These are phyloP conservation scores for Aegle marmelos DNA, from an alignment of 345 rosid species.

Conservation along the genomic window DNA sequence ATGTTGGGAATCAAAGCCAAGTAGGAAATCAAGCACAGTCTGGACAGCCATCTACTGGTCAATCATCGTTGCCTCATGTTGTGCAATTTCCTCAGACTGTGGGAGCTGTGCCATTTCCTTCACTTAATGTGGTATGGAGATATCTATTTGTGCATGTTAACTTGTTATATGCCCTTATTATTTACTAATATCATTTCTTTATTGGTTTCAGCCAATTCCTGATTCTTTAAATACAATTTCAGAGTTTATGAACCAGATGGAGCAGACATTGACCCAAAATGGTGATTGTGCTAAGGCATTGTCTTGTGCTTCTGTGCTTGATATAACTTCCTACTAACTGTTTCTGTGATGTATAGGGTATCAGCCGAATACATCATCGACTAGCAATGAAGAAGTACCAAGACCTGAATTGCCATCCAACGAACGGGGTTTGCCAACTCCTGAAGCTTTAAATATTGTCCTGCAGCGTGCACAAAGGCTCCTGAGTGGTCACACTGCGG, in stretches of 20 bases:
- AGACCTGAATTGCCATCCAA: constrained; percentile 49
- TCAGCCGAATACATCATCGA: constrained; percentile 45
- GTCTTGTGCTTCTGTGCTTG: background rate
- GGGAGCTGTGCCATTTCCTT: constrained; percentile 59
- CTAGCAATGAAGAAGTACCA: constrained; percentile 30
- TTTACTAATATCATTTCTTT: constrained; percentile 5
- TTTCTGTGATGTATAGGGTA: constrained; percentile 41
- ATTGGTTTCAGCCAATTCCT: constrained; percentile 69
- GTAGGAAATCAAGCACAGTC: constrained; percentile 47
- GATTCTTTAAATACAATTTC: constrained; percentile 71
- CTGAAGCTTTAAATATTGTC: constrained; percentile 62
- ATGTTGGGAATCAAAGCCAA: constrained; percentile 44
- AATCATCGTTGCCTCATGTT: constrained; percentile 47
- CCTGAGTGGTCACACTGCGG: constrained; percentile 51
- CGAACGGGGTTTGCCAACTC: constrained; percentile 52
- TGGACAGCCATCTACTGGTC: constrained; percentile 51
- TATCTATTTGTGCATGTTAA: background rate
- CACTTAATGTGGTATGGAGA: constrained; percentile 49
- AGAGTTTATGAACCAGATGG: constrained; percentile 78
- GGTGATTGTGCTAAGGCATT: constrained; percentile 39
- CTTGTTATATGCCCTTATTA: background rate
- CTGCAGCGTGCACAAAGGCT: constrained; percentile 62
- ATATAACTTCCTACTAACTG: constrained; percentile 17
- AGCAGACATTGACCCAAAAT: constrained; percentile 57
- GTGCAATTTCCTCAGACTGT: constrained; percentile 65